phyloP scores from a whole-genome alignment of 495 filamentous ascomycete genomes.

The Saxispiralis lemnorum region DNA sequence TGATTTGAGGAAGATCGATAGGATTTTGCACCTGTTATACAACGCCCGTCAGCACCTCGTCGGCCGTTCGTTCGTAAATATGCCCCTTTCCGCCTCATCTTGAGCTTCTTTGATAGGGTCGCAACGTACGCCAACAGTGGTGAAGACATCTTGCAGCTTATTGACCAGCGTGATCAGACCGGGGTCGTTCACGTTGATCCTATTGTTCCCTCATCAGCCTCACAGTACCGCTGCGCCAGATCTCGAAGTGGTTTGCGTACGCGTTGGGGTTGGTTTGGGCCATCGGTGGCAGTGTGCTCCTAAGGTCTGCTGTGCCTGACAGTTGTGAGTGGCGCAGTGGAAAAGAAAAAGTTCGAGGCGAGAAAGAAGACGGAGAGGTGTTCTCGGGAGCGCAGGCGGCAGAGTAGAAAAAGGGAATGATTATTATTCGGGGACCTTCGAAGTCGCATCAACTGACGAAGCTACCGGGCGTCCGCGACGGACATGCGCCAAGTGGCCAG shows the following conservation, averaged over 20 bases:
- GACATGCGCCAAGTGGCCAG: too few species aligned
- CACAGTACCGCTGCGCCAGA: neutral
- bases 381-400: too few species aligned
- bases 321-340: too few species aligned
- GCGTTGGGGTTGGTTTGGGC: conserved; percentile 25
- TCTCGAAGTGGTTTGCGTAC: conserved; percentile 10
- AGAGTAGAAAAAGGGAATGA: too few species aligned
- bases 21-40: conserved; percentile 70
- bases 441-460: too few species aligned
- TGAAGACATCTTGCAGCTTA: conserved; percentile 98
- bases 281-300: conserved; percentile 12
- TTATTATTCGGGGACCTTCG: too few species aligned
- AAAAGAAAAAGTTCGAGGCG: too few species aligned
- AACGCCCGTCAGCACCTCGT: conserved; percentile 2
- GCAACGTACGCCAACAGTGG: conserved; percentile 79
- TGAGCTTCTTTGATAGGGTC: too few species aligned
- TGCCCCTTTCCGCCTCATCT: neutral
- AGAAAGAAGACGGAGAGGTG: too few species aligned
- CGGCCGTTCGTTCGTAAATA: neutral
- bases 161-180: conserved; percentile 86
- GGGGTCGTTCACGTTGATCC: conserved; percentile 67
- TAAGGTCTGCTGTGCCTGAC: too few species aligned
- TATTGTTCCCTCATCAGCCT: conserved; percentile 14
- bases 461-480: too few species aligned
- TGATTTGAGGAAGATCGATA: conserved; percentile 97